phyloP scores from a whole-genome alignment of 306 rosid species.

The Oxytropis ochrocephala region DNA sequence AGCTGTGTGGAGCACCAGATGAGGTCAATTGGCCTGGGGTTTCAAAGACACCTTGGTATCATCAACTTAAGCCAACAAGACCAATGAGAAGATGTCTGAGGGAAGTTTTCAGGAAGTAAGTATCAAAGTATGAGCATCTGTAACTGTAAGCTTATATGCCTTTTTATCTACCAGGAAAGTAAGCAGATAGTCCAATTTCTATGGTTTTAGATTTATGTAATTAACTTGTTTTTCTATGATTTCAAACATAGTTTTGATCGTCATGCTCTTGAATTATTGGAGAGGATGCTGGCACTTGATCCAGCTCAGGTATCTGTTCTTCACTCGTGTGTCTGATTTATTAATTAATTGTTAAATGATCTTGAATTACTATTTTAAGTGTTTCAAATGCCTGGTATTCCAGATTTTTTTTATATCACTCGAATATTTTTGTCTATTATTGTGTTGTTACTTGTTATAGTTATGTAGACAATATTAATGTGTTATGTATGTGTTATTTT shows the following conservation, averaged over 20 bases:
- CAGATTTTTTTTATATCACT: not conserved
- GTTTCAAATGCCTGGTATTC: not conserved
- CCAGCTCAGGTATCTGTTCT: conserved; percentile 49
- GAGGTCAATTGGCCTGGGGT: conserved; percentile 71
- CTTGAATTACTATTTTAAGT: not conserved
- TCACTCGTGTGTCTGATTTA: not conserved
- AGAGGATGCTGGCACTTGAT: conserved; percentile 59
- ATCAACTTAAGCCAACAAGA: conserved; percentile 59
- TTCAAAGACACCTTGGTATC: conserved; percentile 54
- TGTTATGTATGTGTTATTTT: not conserved
- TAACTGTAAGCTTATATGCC: not conserved
- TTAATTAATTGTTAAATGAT: not conserved
- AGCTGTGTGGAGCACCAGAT: conserved; percentile 74
- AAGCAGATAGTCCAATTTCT: not conserved
- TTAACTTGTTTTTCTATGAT: not conserved
- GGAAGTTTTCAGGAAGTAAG: conserved; percentile 56
- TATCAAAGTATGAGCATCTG: conserved; percentile 2
- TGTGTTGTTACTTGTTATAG: not conserved
- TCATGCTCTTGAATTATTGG: conserved; percentile 69
- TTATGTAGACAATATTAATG: not conserved
- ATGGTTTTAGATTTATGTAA: not conserved
- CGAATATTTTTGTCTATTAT: not conserved
- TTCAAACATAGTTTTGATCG: conserved; percentile 43
- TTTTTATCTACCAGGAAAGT: not conserved
- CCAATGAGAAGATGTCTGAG: conserved; percentile 60